Evolutionary conservation across 768 basidiomycete genomes (phyloP), one percentile per base, ranked within the genome.

Genomic region (Thelephora ganbajun): DNA sequence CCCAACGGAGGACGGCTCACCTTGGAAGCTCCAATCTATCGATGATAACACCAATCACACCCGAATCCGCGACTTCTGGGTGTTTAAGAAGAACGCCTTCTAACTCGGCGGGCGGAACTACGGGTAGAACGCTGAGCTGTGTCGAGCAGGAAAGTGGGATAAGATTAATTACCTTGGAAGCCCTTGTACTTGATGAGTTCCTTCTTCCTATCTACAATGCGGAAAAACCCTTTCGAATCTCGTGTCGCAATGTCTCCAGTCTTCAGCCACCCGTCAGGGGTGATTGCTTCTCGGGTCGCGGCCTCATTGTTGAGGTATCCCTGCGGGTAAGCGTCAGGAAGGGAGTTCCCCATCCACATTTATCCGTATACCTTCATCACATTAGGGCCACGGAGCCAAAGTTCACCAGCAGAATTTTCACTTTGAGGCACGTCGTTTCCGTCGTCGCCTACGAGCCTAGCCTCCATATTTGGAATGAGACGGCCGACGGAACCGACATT

Each of bases 341-440:
- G n/a, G n/a, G n/a, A n/a, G n/a, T n/a, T n/a, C n/a, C n/a, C n/a
- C n/a, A n/a, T n/a, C n/a, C n/a, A n/a, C n/a, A n/a, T n/a, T n/a
- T n/a, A n/a, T n/a, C n/a, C n/a, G n/a, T n/a, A n/a, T n/a, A 77
- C 79, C 69, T 87, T 90, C 85, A 91, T 90, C 34, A 92, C 67
- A 1, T 67, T 74, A 4, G 83, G 80, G 0, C 89, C 88, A 42
- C 78, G 71, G 2, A 92, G 47, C 86, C 88, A 92, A 13, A 94
- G 60, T 60, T 93, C 90, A 14, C 91, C 89, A 0, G 74, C 66
- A n/a, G n/a, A n/a, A n/a, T n/a, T n/a, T 47, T 79, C 68, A 0
- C 80, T 79, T 36, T 66, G 65, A 6, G 60, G 57, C 2, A 73
- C 68, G 33, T 73, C 72, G 20, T 72, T 74, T 0, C 74, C 78